Evolutionary conservation across 441 rosid genomes (phyloP), one percentile per base, ranked within the genome.

Genomic region (Gossypium lobatum): DNA sequence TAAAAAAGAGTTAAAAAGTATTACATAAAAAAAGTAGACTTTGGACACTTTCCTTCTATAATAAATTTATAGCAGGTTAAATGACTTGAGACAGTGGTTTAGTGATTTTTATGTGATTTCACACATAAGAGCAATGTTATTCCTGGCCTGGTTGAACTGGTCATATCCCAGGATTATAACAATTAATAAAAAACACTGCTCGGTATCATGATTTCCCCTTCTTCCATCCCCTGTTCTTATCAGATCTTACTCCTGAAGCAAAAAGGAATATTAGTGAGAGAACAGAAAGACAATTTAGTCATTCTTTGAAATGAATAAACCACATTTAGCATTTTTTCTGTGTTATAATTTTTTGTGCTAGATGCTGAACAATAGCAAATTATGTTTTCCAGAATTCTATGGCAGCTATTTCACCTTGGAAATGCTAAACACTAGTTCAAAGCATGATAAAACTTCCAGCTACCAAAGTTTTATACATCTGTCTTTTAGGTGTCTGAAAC

Each of bases 391-490:
- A 53, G 58, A 53, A 17, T 53, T 53, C 58, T 16, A 17, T 53
- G 58, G 3, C 31, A 5, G 37, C 55, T 65, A 13, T 13, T 65
- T 2, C 70, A 65, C 4, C 70, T 67, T 7, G 11, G 42, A 67
- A 67, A 67, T 50, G 71, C 58, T 46, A 20, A 46, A 25, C 11
- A 66, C 16, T 46, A 14, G 71, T 66, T 20, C 37, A 46, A 66
- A 14, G 17, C 71, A 45, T 45, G 57, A 66, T 66, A 14, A 66
- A 65, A 55, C 10, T 70, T 57, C 39, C 20, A 8, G 20, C 58
- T 37, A 13, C 18, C 59, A 34, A 7, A 23, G 13, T 54, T 11
- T 7, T 21, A 39, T 39, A 39, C 25, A 10, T 13, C 11, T 70
- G 53, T 70, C 13, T n/a, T 55, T 57, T 52, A 60, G 9, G 42